Conservation (phyloP, 169 alveolate species). For the Cryptosporidium ryanae region DNA sequence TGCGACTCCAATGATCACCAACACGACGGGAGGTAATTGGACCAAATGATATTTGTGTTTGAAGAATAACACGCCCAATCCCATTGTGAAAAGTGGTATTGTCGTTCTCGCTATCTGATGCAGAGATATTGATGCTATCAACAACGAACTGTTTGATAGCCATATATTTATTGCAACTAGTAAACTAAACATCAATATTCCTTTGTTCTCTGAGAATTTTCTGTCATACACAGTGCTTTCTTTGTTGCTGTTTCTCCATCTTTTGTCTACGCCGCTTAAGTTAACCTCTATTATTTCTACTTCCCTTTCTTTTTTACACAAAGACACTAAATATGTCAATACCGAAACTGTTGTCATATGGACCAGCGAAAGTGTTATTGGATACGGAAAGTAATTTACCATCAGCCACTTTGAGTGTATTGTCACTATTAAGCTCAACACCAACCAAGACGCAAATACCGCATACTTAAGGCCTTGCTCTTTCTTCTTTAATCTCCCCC, state of each 20-base stretch:
- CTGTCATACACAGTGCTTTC: too few relatives aligned
- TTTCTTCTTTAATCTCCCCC: too few relatives aligned
- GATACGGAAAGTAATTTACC: conserved; percentile 65
- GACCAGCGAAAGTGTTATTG: conserved; percentile 42
- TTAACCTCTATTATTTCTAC: background rate
- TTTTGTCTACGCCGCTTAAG: background rate
- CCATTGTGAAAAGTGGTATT: conserved; percentile 73
- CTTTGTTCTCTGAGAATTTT: conserved; percentile 13
- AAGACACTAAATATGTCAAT: conserved; percentile 2
- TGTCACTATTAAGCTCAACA: conserved; percentile 38
- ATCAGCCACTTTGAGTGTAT: conserved; percentile 66
- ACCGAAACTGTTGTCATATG: conserved; percentile 34
- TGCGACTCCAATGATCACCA: conserved; percentile 74
- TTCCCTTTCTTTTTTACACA: background rate
- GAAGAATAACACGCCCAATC: conserved; percentile 17
- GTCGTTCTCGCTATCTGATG: conserved; percentile 74
- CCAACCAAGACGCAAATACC: conserved; percentile 32
- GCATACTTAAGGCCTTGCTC: too few relatives aligned
- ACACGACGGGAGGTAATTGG: conserved; percentile 51
- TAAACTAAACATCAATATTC: conserved; percentile 23
- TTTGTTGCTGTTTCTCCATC: too few relatives aligned
- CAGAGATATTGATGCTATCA: conserved; percentile 32
- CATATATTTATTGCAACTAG: conserved; percentile 73
- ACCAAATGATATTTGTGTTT: conserved; percentile 27
- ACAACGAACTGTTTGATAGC: conserved; percentile 58